Evolutionary conservation across 2,329 filamentous ascomycete species (phyloP).

Genomic region (Sporothrix curviconia): DNA sequence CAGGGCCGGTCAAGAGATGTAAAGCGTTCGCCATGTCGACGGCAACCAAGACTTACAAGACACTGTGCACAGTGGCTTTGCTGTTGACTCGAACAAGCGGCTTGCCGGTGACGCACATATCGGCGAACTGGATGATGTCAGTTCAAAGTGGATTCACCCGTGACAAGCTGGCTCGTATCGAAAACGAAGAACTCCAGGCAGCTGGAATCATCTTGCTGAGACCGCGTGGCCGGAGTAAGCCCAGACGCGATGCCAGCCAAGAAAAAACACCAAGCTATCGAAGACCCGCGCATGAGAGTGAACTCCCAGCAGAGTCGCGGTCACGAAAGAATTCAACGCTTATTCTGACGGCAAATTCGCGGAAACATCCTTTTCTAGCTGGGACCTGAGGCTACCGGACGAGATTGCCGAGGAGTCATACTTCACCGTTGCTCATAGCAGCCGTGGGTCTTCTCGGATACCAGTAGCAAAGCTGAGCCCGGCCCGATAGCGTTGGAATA

Average conservation of each 20-base stretch:
- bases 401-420: constrained; percentile 64
- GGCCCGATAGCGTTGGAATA: constrained; percentile 65
- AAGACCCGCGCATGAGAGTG: constrained; percentile 28
- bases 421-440: constrained; percentile 44
- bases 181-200: constrained; percentile 72
- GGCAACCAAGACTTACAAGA: constrained; percentile 39
- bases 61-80: background rate
- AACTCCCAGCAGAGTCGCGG: constrained; percentile 25
- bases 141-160: constrained; percentile 79
- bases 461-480: constrained; percentile 78
- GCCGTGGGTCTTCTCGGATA: constrained; percentile 69
- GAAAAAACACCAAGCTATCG: constrained; percentile 30
- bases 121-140: constrained; percentile 40
- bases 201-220: constrained; percentile 61
- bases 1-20: constrained; percentile 34
- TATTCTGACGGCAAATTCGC: constrained; percentile 30
- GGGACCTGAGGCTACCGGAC: constrained; percentile 71
- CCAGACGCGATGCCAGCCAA: constrained; percentile 18
- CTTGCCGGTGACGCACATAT: constrained; percentile 26
- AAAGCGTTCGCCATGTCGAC: constrained; percentile 36
- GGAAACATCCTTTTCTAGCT: constrained; percentile 43
- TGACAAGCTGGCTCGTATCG: constrained; percentile 75
- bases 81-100: constrained; percentile 19
- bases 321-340: constrained; percentile 43
- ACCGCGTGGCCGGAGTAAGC: constrained; percentile 41